Evolutionary conservation across 1,284 basidiomycete genomes (phyloP).

Genomic region (Ustilago vetiveriae): DNA sequence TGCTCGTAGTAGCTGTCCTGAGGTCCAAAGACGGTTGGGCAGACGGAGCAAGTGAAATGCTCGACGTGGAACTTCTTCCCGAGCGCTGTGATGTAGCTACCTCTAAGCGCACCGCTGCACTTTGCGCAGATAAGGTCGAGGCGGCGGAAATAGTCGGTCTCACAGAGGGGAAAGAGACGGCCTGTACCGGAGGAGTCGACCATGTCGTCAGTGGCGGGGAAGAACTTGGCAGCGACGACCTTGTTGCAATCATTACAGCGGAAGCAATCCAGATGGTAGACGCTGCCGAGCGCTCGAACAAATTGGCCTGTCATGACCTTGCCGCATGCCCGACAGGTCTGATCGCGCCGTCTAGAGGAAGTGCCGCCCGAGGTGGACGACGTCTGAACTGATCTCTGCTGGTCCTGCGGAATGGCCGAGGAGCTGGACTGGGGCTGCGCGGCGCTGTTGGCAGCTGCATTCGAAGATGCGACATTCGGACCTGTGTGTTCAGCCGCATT

Average conservation of each 20-base stretch:
- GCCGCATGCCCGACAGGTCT: slow-evolving; percentile 58
- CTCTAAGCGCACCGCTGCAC: slow-evolving; percentile 90
- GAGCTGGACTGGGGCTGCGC: background rate
- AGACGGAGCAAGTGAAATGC: slow-evolving; percentile 98
- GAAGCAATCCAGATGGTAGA: slow-evolving; percentile 96
- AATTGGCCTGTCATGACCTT: slow-evolving; percentile 84
- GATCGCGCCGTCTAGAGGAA: slow-evolving; percentile 42
- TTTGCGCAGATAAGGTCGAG: slow-evolving; percentile 96
- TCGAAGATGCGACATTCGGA: background rate
- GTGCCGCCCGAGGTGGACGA: slow-evolving; percentile 7
- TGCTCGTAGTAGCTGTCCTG: slow-evolving; percentile 99
- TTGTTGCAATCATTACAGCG: slow-evolving; percentile 90
- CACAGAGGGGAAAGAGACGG: slow-evolving; percentile 72
- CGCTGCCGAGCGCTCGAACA: slow-evolving; percentile 91
- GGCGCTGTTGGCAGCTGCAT: background rate
- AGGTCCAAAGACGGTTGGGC: slow-evolving; percentile 93
- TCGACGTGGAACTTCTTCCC: slow-evolving; percentile 99
- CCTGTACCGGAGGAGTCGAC: slow-evolving; percentile 75
- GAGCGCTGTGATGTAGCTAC: slow-evolving; percentile 98
- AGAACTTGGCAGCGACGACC: slow-evolving; percentile 98
- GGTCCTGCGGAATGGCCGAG: slow-evolving; percentile 2
- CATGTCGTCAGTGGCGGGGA: slow-evolving; percentile 73
- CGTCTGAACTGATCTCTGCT: slow-evolving; percentile 12
- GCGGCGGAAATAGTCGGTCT: slow-evolving; percentile 95
- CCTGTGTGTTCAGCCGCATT: slow-evolving; percentile 4